Evolutionary conservation across 1,284 basidiomycete genomes (phyloP), one percentile per base, ranked within the genome.

Genomic region (Heterobasidion annosum): DNA sequence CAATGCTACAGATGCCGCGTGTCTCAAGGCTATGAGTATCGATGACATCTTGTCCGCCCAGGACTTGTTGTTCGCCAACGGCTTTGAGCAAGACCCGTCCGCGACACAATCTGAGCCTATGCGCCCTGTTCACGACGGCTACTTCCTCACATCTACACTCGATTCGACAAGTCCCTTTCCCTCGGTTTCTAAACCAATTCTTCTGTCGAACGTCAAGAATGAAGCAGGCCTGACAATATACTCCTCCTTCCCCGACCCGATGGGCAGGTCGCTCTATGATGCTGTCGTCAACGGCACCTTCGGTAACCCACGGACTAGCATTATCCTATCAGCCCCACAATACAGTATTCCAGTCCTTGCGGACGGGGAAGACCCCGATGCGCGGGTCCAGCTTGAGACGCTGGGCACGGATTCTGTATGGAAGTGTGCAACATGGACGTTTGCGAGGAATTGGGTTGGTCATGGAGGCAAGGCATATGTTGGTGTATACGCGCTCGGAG

Each of bases 321-420:
- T 62, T 6, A 67, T 91, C 48, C 63, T 82, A 37, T 58, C 67
- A 25, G 80, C 81, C 3, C 58, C 70, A 0, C 70, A 71, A 60
- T 91, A 91, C 65, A 66, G 74, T 25, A 59, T 75, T 1, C 64
- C 74, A 0, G 50, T 64, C 8, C 59, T 63, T n/a, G 59, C 68
- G 33, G 65, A 68, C 46, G 70, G 69, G 13, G 59, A 62, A 46
- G 56, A 56, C 16, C 49, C 62, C 42, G 83, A 87, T 63, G 74
- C 70, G 35, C 76, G 88, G 35, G 65, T 71, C 13, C 76, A 78
- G 53, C 70, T 91, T 34, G 74, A 86, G 63, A 59, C 64, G 33
- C 65, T 91, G 10, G 82, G 80, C 34, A 90, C 88, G 1, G 88
- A 92, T 65, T 77, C 81, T 55, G 61, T 83, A 13, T 88, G 82